Evolutionary conservation across 108 stramenopile genomes (phyloP).

Genomic region (Phaeodactylum tricornutum): DNA sequence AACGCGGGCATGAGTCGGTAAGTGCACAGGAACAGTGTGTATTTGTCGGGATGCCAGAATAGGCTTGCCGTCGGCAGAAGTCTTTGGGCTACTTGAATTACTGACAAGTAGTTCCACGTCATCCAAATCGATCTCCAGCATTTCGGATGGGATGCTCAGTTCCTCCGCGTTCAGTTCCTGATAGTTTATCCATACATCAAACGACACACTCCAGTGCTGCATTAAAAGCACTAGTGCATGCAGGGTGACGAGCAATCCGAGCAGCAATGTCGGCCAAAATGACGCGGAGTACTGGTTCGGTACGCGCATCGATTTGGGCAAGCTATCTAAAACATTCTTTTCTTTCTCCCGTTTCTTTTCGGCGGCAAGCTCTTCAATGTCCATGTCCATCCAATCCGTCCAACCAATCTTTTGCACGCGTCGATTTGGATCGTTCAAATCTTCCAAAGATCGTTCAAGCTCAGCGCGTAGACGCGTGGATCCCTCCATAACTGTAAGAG

Average conservation of each 20-base stretch:
- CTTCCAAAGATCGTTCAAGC: slow-evolving; percentile 61
- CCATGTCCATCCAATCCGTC: slow-evolving; percentile 83
- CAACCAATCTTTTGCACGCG: slow-evolving; percentile 51
- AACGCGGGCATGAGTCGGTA: slow-evolving; percentile 73
- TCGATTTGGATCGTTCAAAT: slow-evolving; percentile 73
- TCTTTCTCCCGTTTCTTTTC: slow-evolving; percentile 76
- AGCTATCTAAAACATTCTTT: slow-evolving; percentile 49
- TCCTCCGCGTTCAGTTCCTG: slow-evolving; percentile 34
- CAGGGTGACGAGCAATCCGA: slow-evolving; percentile 61
- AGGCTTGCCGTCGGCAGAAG: not conserved
- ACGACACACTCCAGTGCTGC: slow-evolving; percentile 91
- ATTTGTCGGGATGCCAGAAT: slow-evolving; percentile 12
- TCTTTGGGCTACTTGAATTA: not conserved
- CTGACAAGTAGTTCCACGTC: slow-evolving; percentile 13
- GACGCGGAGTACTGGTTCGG: slow-evolving; percentile 65
- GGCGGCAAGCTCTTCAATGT: slow-evolving; percentile 80
- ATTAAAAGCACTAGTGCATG: slow-evolving; percentile 82
- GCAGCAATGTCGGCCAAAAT: slow-evolving; percentile 65
- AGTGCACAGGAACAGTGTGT: slow-evolving; percentile 26
- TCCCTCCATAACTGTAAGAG: slow-evolving; percentile 71
- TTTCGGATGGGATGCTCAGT: slow-evolving; percentile 37
- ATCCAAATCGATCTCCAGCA: slow-evolving; percentile 58
- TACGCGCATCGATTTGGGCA: slow-evolving; percentile 74
- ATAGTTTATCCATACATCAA: slow-evolving; percentile 85
- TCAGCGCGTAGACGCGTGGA: slow-evolving; percentile 70